Base-by-base conservation (phyloP, 495 filamentous ascomycete genomes). In the Daldinia grandis region DNA sequence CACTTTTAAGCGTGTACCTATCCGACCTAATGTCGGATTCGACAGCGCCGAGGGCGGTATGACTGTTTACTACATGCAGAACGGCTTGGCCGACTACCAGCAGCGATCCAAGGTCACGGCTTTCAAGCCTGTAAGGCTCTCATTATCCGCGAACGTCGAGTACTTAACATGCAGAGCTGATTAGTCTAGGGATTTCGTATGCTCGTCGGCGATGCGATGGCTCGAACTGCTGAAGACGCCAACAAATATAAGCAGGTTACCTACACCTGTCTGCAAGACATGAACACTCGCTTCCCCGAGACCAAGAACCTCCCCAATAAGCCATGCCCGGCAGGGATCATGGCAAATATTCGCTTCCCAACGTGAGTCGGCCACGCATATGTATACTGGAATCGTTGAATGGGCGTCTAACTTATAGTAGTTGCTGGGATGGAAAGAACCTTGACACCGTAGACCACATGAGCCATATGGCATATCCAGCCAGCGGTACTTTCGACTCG, bases 51-150 rank as follows among this genome's bases (percentile, higher is more conserved):
- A 77, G 17, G 78, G 79, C 12, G 79, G 80, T 4, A 78, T 80
- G 78, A 80, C 78, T 6, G 77, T 81, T 17, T 79, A 81, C 62
- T 81, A 80, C 51, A 82, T 80, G 73, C 75, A 76, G 35, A 76
- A 78, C 27, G 78, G 78, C 56, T 64, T 76, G 54, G 69, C 65
- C 24, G 70, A 74, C 58, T 77, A 69, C 54, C 70, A 76, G 38
- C 65, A 70, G 31, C 69, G 64, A 24, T 69, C 62, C 14, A 80
- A 76, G 63, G 80, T 78, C 70, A 81, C 80, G 24, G 80, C 73
- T 63, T 83, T 81, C 60, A 76, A 73, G 72, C 75, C 65, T 53
- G 80, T 71, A 76, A 64, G 73, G 38, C n/a, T 12, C n/a, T n/a
- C n/a, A 9, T 5, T 7, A 1, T 28, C 40, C 25, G 51, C 14